Evolutionary conservation across 768 basidiomycete species (phyloP).

Genomic region (Hericium alpestre): DNA sequence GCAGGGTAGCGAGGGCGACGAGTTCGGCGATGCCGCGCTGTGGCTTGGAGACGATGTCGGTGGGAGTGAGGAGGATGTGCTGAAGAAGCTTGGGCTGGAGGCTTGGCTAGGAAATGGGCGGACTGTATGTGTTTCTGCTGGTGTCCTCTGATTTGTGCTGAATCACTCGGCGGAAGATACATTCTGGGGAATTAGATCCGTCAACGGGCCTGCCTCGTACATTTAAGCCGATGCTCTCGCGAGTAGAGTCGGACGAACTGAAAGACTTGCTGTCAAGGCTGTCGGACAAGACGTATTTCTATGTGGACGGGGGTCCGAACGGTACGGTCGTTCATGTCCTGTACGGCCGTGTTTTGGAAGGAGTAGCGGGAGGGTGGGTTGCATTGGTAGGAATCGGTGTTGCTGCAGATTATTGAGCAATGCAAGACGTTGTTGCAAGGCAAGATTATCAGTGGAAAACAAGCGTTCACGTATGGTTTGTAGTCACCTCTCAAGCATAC

Average conservation of each 20-base stretch:
- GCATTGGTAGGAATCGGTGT: conserved; percentile 10
- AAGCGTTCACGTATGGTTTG: not conserved
- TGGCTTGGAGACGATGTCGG: conserved; percentile 36
- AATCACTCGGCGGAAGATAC: not conserved
- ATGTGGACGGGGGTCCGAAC: not conserved
- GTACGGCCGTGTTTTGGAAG: conserved; percentile 10
- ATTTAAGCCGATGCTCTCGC: not conserved
- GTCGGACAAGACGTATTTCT: conserved; percentile 7
- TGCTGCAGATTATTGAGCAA: not conserved
- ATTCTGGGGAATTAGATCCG: not conserved
- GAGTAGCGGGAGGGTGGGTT: conserved; percentile 10
- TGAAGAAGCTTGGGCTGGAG: conserved; percentile 19
- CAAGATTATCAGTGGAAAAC: not conserved
- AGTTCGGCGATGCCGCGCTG: conserved; percentile 41
- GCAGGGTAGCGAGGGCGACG: conserved; percentile 44
- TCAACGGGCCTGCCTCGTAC: conserved; percentile 7
- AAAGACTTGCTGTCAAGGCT: conserved; percentile 9
- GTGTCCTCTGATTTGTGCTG: no score
- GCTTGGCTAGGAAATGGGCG: conserved; percentile 1
- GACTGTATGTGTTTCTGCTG: conserved; percentile 3
- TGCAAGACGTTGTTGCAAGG: not conserved
- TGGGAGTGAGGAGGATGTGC: conserved; percentile 21
- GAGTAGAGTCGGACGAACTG: conserved; percentile 3
- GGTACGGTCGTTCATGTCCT: conserved; percentile 7
- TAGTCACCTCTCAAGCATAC: no score